phyloP scores from a whole-genome alignment of 2,329 filamentous ascomycete species.

The Arthrocladium fulminans region DNA sequence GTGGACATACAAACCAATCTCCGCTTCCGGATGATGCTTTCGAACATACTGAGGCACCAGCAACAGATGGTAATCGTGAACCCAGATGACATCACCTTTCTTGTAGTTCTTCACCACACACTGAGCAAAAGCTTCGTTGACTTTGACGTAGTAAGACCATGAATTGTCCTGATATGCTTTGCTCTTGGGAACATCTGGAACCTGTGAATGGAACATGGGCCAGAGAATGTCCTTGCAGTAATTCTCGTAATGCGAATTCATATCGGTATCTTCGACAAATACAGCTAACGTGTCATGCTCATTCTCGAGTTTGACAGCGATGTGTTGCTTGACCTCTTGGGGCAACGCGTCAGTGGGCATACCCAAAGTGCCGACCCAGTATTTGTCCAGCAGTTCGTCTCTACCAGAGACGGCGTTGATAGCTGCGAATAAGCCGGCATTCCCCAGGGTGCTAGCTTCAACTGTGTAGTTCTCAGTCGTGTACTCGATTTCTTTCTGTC shows the following conservation, averaged over 20 bases:
- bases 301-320: conserved; percentile 69
- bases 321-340: conserved; percentile 67
- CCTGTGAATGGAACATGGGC: conserved; percentile 97
- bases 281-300: conserved; percentile 78
- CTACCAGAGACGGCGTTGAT: conserved; percentile 66
- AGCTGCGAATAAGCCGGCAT: conserved; percentile 83
- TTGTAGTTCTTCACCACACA: conserved; percentile 88
- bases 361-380: conserved; percentile 86
- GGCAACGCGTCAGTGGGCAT: conserved; percentile 86
- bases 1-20: conserved; percentile 94
- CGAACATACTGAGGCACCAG: conserved; percentile 84
- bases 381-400: conserved; percentile 62
- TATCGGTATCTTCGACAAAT: conserved; percentile 81
- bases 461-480: conserved; percentile 74
- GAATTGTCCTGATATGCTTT: conserved; percentile 97
- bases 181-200: conserved; percentile 95
- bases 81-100: conserved; percentile 83
- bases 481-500: conserved; percentile 54
- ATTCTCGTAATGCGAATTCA: conserved; percentile 88
- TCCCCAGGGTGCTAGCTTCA: conserved; percentile 79
- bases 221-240: conserved; percentile 97
- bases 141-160: conserved; percentile 85
- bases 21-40: conserved; percentile 74
- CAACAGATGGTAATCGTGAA: conserved; percentile 91
- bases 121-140: conserved; percentile 90